Conservation (phyloP, 768 basidiomycete species). For the Hirschioporus abietinus region DNA sequence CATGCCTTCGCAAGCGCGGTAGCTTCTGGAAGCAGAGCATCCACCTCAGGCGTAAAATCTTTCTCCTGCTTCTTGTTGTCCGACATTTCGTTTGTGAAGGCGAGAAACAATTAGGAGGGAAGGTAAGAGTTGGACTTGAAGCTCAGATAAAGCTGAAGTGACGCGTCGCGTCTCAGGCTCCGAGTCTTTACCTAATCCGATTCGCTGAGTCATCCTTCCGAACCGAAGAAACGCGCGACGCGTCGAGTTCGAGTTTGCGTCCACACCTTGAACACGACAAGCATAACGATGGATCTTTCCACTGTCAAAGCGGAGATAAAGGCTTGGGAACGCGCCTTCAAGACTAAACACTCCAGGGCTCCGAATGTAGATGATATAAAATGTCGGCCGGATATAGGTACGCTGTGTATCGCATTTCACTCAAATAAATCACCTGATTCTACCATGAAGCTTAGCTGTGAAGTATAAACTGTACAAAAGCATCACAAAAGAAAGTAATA, state of each 20-base stretch:
- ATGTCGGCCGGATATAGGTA: constrained; percentile 56
- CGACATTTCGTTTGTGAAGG: constrained; percentile 52
- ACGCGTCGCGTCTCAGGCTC: constrained; percentile 53
- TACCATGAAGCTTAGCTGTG: constrained; percentile 42
- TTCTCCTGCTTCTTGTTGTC: constrained; percentile 82
- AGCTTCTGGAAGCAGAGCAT: constrained; percentile 65
- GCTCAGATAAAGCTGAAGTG: constrained; percentile 23
- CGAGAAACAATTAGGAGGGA: constrained; percentile 36
- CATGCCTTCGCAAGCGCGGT: constrained; percentile 64
- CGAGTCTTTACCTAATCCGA: not conserved
- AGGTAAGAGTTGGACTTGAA: constrained; percentile 20
- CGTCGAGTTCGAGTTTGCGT: not conserved
- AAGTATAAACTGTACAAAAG: constrained; percentile 83
- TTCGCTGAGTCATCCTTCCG: not conserved
- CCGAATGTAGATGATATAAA: constrained; percentile 71
- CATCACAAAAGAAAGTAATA: constrained; percentile 43
- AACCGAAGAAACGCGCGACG: too few species aligned
- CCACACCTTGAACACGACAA: constrained; percentile 22
- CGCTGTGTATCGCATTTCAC: constrained; percentile 21
- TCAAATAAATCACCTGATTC: constrained; percentile 12
- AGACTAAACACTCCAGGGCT: constrained; percentile 44
- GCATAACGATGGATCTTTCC: constrained; percentile 34
- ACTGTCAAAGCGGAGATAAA: constrained; percentile 67
- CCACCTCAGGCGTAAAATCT: constrained; percentile 83
- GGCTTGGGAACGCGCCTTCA: constrained; percentile 70